Base-by-base conservation (phyloP, 2,329 filamentous ascomycete species). In the Pezicula radicicola region DNA sequence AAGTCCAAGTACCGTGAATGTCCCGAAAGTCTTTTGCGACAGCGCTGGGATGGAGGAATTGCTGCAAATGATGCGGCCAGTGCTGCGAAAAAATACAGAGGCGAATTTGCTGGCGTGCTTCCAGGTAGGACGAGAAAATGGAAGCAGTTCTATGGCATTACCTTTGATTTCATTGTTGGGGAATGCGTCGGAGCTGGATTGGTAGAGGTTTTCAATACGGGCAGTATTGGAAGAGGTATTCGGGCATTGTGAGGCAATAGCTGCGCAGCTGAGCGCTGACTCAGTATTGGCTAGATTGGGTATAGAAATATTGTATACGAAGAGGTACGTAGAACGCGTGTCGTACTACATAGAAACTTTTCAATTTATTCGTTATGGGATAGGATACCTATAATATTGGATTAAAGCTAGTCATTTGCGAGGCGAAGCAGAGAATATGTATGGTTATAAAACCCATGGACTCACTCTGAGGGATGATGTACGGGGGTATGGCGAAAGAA, bases 171-270 rank as follows among this genome's bases (percentile, higher is more conserved):
- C 85, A 75, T 88, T 15, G 65, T 91, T 40, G 83, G 80, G 39
- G 87, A 91, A 66, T 87, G 85, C 41, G 75, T 89, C 21, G 88
- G 87, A 0, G 75, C 83, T 27, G 88, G 88, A 1, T 63, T 86
- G 15, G 78, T 91, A 4, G 88, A 92, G 68, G 70, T 89, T 13
- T 92, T 92, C 66, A 81, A 89, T 63, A 91, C 88, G 12, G 77
- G 84, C 13, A 87, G 82, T 60, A 85, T 91, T n/a, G 88, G 88
- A 1, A 75, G 79, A 54, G 88, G 82, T 10, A 78, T 89, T 52
- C 75, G 83, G 58, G 63, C 59, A 42, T 55, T 67, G 8, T 40
- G 37, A 40, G 37, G 15, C 10, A 13, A 33, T 13, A 33, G 12
- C 3, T 30, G 28, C 28, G 10, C 10, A 30, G 3, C 28, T 30